These are phyloP conservation scores for Gloeostereum incarnatum DNA, from an alignment of 768 basidiomycete genomes.

Conservation along the genomic window DNA sequence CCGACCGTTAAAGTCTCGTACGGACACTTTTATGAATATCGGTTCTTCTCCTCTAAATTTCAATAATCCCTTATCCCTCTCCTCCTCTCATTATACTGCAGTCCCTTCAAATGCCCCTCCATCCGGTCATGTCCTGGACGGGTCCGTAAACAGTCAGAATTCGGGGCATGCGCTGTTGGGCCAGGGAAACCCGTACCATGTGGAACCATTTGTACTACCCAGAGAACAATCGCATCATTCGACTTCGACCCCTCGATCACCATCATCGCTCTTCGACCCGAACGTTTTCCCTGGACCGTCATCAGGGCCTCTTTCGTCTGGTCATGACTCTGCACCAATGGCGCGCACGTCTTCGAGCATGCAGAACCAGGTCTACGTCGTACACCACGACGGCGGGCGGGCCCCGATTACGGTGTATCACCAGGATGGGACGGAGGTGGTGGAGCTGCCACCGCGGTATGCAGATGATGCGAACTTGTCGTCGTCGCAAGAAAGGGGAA, in stretches of 20 bases:
- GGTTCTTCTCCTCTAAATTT: conserved; percentile 12
- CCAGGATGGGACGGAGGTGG: conserved; percentile 43
- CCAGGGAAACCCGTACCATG: conserved; percentile 22
- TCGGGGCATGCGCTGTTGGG: conserved; percentile 5
- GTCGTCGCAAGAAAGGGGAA: not conserved
- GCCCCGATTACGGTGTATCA: conserved; percentile 52
- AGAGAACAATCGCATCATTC: no score
- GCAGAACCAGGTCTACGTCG: conserved; percentile 36
- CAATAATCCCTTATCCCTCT: conserved; percentile 7
- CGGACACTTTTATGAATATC: conserved; percentile 17
- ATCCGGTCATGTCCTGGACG: conserved; percentile 2
- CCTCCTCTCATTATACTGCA: conserved; percentile 15
- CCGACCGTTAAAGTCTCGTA: conserved; percentile 14
- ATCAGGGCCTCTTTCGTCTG: not conserved
- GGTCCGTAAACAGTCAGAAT: conserved; percentile 2
- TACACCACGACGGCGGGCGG: conserved; percentile 52
- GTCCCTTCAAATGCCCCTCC: conserved; percentile 15
- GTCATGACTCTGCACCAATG: not conserved
- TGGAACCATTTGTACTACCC: conserved; percentile 36
- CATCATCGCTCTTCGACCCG: not conserved
- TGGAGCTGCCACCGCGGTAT: conserved; percentile 53
- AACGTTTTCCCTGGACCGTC: not conserved
- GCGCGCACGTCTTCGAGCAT: no score
- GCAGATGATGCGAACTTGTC: conserved; percentile 10
- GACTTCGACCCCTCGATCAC: conserved; percentile 8